phyloP scores from a whole-genome alignment of 148 eudicot species.

The Diospyros lotus region DNA sequence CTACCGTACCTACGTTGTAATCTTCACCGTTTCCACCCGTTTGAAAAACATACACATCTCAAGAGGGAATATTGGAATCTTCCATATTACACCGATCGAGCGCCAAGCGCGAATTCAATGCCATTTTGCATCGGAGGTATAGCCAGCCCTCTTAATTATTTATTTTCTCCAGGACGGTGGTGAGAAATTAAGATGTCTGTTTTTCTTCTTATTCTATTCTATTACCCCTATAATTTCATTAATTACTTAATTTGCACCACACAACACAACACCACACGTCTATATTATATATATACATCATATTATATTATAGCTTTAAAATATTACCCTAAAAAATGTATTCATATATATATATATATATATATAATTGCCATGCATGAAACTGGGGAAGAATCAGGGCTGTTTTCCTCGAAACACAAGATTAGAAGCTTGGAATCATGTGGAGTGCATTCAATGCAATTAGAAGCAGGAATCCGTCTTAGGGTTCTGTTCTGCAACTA shows the following conservation, averaged over 20 bases:
- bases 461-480: slow-evolving; percentile 41
- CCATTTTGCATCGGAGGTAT: slow-evolving; percentile 37
- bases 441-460: slow-evolving; percentile 72
- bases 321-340: slow-evolving; percentile 15
- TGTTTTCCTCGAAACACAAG: slow-evolving; percentile 61
- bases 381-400: slow-evolving; percentile 46
- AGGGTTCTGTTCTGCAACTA: slow-evolving; percentile 26
- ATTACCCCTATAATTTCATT: not conserved
- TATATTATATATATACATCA: slow-evolving; percentile 3
- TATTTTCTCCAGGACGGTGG: slow-evolving; percentile 53
- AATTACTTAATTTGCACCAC: too few species aligned
- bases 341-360: slow-evolving; percentile 1
- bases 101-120: slow-evolving; percentile 60
- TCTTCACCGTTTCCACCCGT: slow-evolving; percentile 27
- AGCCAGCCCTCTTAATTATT: slow-evolving; percentile 50
- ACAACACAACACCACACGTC: too few species aligned
- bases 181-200: slow-evolving; percentile 89
- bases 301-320: not conserved
- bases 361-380: slow-evolving; percentile 17
- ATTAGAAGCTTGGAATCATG: slow-evolving; percentile 84
- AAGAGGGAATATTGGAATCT: slow-evolving; percentile 73
- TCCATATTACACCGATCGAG: slow-evolving; percentile 42
- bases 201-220: slow-evolving; percentile 36
- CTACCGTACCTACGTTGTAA: not conserved
- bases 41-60: slow-evolving; percentile 44